Percentiles rank a stretch among this genome's conserved stretches.
Evolutionary conservation across 1,139 yeast species (phyloP).

Genomic region (Debaryomycetaceae sp.): DNA sequence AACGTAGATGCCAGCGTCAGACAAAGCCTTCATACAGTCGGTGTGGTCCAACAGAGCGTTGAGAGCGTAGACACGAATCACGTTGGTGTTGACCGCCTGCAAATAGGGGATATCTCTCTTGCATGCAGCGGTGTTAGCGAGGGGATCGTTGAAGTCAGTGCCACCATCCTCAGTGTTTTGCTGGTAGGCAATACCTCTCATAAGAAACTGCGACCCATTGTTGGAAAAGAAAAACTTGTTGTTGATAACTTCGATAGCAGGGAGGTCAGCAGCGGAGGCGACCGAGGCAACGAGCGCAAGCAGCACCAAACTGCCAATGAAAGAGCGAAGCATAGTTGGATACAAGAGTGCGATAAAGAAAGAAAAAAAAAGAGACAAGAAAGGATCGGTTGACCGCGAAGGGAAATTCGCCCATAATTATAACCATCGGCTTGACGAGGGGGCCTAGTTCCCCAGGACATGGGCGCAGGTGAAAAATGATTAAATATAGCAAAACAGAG

Average conservation of each 20-base stretch:
- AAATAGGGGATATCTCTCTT: constrained; percentile 75
- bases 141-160: constrained; percentile 65
- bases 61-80: constrained; percentile 68
- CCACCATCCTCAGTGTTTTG: constrained; percentile 44
- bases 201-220: constrained; percentile 77
- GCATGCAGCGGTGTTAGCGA: constrained; percentile 68
- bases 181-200: constrained; percentile 67
- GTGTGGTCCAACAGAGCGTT: constrained; percentile 80
- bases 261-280: constrained; percentile 37
- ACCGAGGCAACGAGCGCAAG: constrained; percentile 5
- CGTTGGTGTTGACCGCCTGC: constrained; percentile 74
- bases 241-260: constrained; percentile 58
- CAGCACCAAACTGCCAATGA: constrained; percentile 4
- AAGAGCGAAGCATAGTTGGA: constrained; percentile 7
- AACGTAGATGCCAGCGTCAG: constrained; percentile 85
- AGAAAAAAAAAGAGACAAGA: constrained; percentile 2
- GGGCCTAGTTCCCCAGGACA: too few species aligned
- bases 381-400: too few species aligned
- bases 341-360: background rate
- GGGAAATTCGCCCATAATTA: background rate
- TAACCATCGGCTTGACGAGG: background rate
- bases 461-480: too few species aligned
- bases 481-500: background rate
- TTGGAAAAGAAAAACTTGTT: constrained; percentile 75
- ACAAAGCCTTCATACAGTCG: constrained; percentile 80